These are phyloP conservation scores for Neopestalotiopsis rosae DNA, from an alignment of 2,329 filamentous ascomycete genomes.

Conservation along the genomic window DNA sequence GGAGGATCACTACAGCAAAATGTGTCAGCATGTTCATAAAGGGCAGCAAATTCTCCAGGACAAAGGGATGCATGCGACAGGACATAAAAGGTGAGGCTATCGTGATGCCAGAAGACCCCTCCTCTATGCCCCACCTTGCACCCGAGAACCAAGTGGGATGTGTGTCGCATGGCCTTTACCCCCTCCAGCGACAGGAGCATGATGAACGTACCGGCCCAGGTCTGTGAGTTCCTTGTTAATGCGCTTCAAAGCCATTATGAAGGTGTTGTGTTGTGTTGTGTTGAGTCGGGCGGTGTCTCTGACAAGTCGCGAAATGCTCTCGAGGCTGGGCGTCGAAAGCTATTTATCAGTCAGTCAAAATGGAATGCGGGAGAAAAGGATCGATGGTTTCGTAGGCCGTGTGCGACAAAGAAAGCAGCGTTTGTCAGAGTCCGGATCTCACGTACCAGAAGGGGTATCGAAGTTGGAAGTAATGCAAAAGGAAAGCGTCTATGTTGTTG, in stretches of 20 bases:
- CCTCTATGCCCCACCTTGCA: slow-evolving; percentile 35
- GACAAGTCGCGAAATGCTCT: slow-evolving; percentile 22
- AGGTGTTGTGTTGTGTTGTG: slow-evolving; percentile 20
- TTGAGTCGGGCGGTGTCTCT: slow-evolving; percentile 18
- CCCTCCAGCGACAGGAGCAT: slow-evolving; percentile 21
- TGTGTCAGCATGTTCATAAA: slow-evolving; percentile 34
- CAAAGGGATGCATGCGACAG: not conserved
- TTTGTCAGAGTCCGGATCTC: not conserved
- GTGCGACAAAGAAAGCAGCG: not conserved
- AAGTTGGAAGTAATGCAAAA: not conserved
- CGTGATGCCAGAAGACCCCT: slow-evolving; percentile 27
- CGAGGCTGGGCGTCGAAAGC: slow-evolving; percentile 28
- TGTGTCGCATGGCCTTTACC: slow-evolving; percentile 21
- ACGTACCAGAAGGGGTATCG: not conserved
- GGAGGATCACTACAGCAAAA: slow-evolving; percentile 79
- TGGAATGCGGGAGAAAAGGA: slow-evolving; percentile 32
- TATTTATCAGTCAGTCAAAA: slow-evolving; percentile 35
- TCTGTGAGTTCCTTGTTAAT: slow-evolving; percentile 95
- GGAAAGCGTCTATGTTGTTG: not conserved
- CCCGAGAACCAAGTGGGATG: slow-evolving; percentile 26
- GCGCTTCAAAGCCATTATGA: slow-evolving; percentile 84
- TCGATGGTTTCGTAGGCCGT: slow-evolving; percentile 19
- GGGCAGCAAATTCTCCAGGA: slow-evolving; percentile 23
- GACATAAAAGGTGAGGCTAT: not conserved
- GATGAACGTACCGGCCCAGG: slow-evolving; percentile 76